Conservation (phyloP, 805 yeast species). For the Myxozyma lipomycoides region DNA sequence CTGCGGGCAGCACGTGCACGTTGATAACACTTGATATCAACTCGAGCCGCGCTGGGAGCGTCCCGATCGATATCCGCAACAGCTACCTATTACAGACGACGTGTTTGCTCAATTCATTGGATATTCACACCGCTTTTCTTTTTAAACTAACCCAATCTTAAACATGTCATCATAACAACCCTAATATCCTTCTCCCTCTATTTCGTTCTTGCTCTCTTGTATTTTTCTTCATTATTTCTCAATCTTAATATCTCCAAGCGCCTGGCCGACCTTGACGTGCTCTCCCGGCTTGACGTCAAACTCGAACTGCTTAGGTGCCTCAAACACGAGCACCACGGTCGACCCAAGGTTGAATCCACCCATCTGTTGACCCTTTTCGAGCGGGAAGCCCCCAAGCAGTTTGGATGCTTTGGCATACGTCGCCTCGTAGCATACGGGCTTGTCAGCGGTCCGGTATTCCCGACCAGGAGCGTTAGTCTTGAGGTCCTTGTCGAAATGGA, state of each 20-base stretch:
- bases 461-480: constrained; percentile 58
- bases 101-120: too few species aligned
- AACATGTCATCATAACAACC: too few species aligned
- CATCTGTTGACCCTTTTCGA: constrained; percentile 87
- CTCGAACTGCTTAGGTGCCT: constrained; percentile 79
- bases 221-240: too few species aligned
- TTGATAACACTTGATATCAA: too few species aligned
- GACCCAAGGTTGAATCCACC: constrained; percentile 97
- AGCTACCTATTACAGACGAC: too few species aligned
- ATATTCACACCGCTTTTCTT: too few species aligned
- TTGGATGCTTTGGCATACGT: constrained; percentile 77
- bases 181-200: too few species aligned
- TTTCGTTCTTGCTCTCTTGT: too few species aligned
- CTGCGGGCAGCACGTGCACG: too few species aligned
- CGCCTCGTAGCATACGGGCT: constrained; percentile 77
- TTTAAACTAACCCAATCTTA: too few species aligned
- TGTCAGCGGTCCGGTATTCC: constrained; percentile 52
- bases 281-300: constrained; percentile 71
- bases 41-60: too few species aligned
- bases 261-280: constrained; percentile 78
- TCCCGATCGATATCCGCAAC: too few species aligned
- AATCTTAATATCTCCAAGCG: constrained; percentile 40
- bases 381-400: constrained; percentile 78
- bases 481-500: constrained; percentile 87
- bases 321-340: constrained; percentile 94